Evolutionary conservation across 441 rosid genomes (phyloP).

Genomic region (Populus hybrid): DNA sequence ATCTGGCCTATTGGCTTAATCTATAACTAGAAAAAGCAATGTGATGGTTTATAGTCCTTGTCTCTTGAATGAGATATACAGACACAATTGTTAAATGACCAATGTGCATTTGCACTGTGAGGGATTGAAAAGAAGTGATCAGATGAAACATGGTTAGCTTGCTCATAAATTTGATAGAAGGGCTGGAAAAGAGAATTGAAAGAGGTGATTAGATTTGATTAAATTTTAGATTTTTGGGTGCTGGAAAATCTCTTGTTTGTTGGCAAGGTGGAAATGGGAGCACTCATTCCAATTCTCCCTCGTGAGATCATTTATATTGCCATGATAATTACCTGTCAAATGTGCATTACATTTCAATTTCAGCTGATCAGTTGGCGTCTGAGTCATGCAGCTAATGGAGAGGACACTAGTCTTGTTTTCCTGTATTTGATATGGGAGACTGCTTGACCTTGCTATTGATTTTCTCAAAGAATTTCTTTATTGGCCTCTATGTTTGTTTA

Average conservation of each 20-base stretch:
- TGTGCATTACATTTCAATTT: background rate
- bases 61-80: background rate
- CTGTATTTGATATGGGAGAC: background rate
- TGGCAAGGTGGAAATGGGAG: background rate
- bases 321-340: background rate
- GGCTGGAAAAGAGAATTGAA: background rate
- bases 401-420: background rate
- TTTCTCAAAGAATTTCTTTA: background rate
- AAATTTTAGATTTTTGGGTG: background rate
- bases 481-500: background rate
- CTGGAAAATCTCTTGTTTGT: background rate
- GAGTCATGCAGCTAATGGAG: background rate
- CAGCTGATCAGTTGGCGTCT: background rate
- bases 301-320: background rate
- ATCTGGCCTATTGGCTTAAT: background rate
- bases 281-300: background rate
- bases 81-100: background rate
- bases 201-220: background rate
- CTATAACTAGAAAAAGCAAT: background rate
- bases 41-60: background rate
- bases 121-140: background rate
- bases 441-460: background rate
- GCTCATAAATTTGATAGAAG: background rate
- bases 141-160: background rate
- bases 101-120: background rate